Conservation (phyloP, 352 stramenopile species). For the Pythium phragmitis region DNA sequence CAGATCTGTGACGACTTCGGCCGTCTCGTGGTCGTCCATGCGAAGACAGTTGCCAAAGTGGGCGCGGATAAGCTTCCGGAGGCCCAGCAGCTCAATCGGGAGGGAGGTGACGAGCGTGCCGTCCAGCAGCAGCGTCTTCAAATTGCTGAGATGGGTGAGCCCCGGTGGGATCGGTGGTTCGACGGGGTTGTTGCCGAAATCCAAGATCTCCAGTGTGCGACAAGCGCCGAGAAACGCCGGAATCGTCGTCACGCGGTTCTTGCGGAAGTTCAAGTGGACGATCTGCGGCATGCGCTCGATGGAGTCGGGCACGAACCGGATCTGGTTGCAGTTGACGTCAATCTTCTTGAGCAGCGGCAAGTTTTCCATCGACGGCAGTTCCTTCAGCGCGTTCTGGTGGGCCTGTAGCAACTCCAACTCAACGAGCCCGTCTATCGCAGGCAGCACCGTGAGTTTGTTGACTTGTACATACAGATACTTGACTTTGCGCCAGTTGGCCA, state of each 20-base stretch:
- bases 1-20: slow-evolving; percentile 58
- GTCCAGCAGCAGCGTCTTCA: slow-evolving; percentile 74
- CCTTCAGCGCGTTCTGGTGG: slow-evolving; percentile 60
- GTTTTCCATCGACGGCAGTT: slow-evolving; percentile 61
- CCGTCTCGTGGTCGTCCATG: slow-evolving; percentile 71
- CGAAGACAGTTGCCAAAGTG: slow-evolving; percentile 52
- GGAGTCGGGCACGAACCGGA: slow-evolving; percentile 42
- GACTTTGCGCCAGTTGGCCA: slow-evolving; percentile 56
- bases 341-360: slow-evolving; percentile 70
- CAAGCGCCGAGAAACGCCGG: slow-evolving; percentile 45
- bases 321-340: slow-evolving; percentile 73
- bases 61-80: slow-evolving; percentile 49
- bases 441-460: slow-evolving; percentile 48
- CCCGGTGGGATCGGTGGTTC: slow-evolving; percentile 37
- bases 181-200: slow-evolving; percentile 68
- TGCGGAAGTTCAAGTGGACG: slow-evolving; percentile 61
- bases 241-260: slow-evolving; percentile 55
- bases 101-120: slow-evolving; percentile 44
- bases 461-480: slow-evolving; percentile 55
- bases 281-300: slow-evolving; percentile 62
- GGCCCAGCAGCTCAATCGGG: slow-evolving; percentile 61
- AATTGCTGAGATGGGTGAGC: slow-evolving; percentile 40
- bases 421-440: slow-evolving; percentile 44
- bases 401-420: slow-evolving; percentile 61
- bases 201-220: slow-evolving; percentile 61